phyloP scores from a whole-genome alignment of 208 protist species.

The Trypanosoma conorhini region DNA sequence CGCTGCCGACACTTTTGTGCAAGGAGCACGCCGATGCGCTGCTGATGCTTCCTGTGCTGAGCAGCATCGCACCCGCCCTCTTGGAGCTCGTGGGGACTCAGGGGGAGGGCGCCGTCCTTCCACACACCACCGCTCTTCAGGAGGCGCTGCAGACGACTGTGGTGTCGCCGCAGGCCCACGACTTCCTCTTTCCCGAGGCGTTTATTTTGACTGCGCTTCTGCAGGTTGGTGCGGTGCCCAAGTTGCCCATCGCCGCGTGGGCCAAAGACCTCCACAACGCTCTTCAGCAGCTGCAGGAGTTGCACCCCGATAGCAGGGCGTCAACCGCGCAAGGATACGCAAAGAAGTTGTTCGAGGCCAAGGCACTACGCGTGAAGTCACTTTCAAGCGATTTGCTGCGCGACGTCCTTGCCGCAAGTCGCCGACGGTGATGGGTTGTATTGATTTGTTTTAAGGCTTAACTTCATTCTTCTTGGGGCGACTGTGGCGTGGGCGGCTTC shows the following conservation, averaged over 20 bases:
- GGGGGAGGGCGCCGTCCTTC: constrained; percentile 22
- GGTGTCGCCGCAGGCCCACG: constrained; percentile 13
- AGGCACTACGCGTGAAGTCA: constrained; percentile 3
- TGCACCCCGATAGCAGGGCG: not conserved
- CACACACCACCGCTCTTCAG: constrained; percentile 24
- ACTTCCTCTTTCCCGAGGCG: constrained; percentile 68
- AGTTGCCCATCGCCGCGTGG: constrained; percentile 59
- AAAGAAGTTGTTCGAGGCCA: constrained; percentile 15
- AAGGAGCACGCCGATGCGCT: not conserved
- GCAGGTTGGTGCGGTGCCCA: constrained; percentile 36
- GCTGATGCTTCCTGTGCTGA: constrained; percentile 36
- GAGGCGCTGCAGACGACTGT: constrained; percentile 28
- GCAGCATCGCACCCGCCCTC: constrained; percentile 37
- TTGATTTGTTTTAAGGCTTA: not conserved
- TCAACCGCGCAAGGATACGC: not conserved
- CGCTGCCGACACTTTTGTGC: constrained; percentile 15
- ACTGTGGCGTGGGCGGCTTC: no score
- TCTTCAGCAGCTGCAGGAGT: constrained; percentile 28
- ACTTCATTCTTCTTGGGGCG: no score
- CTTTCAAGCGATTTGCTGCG: constrained; percentile 21
- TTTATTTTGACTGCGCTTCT: constrained; percentile 63
- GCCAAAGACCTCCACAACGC: constrained; percentile 30
- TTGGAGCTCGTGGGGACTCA: constrained; percentile 36
- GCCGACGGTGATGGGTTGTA: constrained; percentile 19
- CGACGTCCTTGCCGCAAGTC: constrained; percentile 17